These are phyloP conservation scores for Oxytropis ochrocephala DNA, from an alignment of 306 rosid genomes.

Conservation along the genomic window DNA sequence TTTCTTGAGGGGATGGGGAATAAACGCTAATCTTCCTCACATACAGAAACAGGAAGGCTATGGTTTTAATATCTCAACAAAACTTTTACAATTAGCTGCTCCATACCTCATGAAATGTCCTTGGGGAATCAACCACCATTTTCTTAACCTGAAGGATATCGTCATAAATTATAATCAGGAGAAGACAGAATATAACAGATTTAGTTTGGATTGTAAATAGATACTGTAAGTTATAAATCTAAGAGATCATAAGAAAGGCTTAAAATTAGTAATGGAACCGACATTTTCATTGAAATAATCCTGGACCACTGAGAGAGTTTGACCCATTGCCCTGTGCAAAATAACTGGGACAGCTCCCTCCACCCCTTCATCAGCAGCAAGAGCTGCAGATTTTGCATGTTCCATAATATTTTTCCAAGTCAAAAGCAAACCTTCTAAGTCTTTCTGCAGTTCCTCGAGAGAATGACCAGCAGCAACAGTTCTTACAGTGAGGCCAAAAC, in stretches of 20 bases:
- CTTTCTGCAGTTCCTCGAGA: conserved; percentile 84
- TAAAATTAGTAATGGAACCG: conserved; percentile 22
- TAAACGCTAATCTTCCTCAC: not conserved
- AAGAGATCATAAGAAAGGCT: not conserved
- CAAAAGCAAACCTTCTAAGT: conserved; percentile 72
- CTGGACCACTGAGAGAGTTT: conserved; percentile 96
- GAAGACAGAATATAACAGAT: not conserved
- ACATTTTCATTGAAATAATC: conserved; percentile 88
- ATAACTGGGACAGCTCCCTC: conserved; percentile 90
- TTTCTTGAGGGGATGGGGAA: not conserved
- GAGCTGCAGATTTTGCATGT: conserved; percentile 85
- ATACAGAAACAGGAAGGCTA: not conserved
- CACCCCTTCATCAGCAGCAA: conserved; percentile 97
- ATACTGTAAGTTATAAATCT: not conserved
- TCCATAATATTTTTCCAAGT: conserved; percentile 86
- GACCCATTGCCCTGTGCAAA: conserved; percentile 91
- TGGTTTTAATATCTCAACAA: conserved; percentile 3
- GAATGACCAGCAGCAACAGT: conserved; percentile 94
- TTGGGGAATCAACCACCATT: conserved; percentile 90
- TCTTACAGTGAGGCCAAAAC: conserved; percentile 93
- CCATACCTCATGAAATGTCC: conserved; percentile 93
- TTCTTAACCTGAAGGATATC: conserved; percentile 59
- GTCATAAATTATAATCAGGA: conserved; percentile 26
- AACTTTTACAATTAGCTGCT: conserved; percentile 5
- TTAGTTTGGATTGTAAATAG: conserved; percentile 8